Base-by-base conservation (phyloP, 2,329 filamentous ascomycete genomes). In the Trichoderma sp. region DNA sequence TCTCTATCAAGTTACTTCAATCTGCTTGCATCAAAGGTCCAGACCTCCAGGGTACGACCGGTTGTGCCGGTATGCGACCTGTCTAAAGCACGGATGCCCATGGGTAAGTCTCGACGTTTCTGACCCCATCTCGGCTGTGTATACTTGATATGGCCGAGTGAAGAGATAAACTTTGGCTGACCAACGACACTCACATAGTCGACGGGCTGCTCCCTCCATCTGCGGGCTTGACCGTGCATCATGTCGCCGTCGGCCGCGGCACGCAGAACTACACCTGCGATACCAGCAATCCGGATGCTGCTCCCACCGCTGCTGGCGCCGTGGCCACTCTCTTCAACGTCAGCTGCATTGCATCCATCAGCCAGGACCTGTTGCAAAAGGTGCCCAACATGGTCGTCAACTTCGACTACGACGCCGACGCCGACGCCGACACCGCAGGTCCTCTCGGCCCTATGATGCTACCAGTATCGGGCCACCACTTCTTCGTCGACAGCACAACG, bases 181-280 rank as follows among this genome's bases (percentile, higher is more conserved):
- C 32, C 25, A 39, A 12, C 32, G 29, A 25, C 35, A 13, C 7
- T 7, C n/a, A 22, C 8, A 22, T 10, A 59, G 42, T 54, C 34
- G 82, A 83, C 7, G 80, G 86, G 17, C 84, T 97, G 7, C 88
- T 90, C 15, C 71, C 83, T 8, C 87, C 88, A 15, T 80, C 87
- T 0, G 72, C 81, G 7, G 91, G 89, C 67, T 82, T 92, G 34
- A 81, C 76, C 4, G 84, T 96, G 60, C 86, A 87, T 76, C 92
- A 96, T 79, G 90, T 97, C 65, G 92, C 91, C 76, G 83, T 97
- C 70, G 94, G 94, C 74, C 90, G 92, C 53, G 94, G 94, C 69
- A 95, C 92, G 8, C 90, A 97, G 81, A 97, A 97, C 85, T 98
- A 97, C 83, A 96, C 92, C 61, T 97, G 94, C 83, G 83, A 86